These are phyloP conservation scores for Anthoceros angustus DNA, from an alignment of 225 moss, liverwort and hornwort genomes.

Conservation along the genomic window DNA sequence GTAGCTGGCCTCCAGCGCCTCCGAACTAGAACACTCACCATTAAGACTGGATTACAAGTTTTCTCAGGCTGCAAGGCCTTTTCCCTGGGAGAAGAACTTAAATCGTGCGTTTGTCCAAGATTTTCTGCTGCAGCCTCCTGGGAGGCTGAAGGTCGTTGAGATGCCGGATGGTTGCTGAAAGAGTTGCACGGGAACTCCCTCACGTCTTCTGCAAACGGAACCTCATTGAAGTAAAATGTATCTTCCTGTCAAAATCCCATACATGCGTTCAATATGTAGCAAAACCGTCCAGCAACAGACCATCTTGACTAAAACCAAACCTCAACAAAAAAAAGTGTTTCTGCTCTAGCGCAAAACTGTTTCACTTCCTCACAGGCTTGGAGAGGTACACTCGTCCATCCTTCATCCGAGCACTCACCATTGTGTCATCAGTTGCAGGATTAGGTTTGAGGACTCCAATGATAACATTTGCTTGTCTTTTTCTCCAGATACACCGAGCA, in stretches of 20 bases:
- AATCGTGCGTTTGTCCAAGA: conserved; percentile 55
- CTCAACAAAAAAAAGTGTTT: neutral
- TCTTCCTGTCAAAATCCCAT: conserved; percentile 40
- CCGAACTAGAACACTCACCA: conserved; percentile 27
- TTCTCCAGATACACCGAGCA: conserved; percentile 94
- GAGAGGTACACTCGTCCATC: neutral
- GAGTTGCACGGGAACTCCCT: conserved; percentile 56
- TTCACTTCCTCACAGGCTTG: no score
- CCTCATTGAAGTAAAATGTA: conserved; percentile 83
- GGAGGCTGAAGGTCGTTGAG: conserved; percentile 43
- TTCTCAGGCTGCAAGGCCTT: conserved; percentile 67
- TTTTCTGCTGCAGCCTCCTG: conserved; percentile 90
- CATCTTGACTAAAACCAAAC: neutral
- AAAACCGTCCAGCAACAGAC: neutral
- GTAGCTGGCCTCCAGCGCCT: no score
- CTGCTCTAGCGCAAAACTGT: neutral
- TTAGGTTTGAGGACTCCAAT: conserved; percentile 68
- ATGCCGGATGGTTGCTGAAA: conserved; percentile 43
- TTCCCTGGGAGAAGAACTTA: conserved; percentile 42
- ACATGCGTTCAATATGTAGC: neutral
- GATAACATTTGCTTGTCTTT: conserved; percentile 66
- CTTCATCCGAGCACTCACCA: conserved; percentile 31
- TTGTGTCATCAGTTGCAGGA: conserved; percentile 44
- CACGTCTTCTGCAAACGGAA: conserved; percentile 80
- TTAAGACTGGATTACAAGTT: conserved; percentile 71